A percentile compares a stretch with the other conserved stretches of the same genome.
phyloP scores from a whole-genome alignment of 805 yeast genomes.

The Brettanomyces sp. region DNA sequence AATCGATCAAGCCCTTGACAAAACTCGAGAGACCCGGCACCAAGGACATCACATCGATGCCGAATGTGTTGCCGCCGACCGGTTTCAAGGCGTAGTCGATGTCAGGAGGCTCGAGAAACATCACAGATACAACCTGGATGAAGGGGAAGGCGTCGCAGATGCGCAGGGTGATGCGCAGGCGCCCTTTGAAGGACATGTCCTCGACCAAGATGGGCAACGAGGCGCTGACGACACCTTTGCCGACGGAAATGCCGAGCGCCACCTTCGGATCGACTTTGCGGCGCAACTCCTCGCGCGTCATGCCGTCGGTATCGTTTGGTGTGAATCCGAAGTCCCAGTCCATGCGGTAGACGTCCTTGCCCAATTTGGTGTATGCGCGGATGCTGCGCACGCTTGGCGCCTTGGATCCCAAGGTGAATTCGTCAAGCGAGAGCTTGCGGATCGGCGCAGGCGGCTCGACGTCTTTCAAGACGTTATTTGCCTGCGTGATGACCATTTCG shows the following conservation, averaged over 20 bases:
- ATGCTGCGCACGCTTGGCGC: constrained; percentile 69
- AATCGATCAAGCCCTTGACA: constrained; percentile 60
- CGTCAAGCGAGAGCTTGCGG: constrained; percentile 62
- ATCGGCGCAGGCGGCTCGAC: constrained; percentile 80
- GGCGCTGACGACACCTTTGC: constrained; percentile 73
- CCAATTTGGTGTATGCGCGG: constrained; percentile 63
- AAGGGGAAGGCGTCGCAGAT: constrained; percentile 68
- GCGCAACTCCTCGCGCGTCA: constrained; percentile 68
- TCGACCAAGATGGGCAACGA: constrained; percentile 71
- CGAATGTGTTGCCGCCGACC: constrained; percentile 83
- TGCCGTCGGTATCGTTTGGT: constrained; percentile 74
- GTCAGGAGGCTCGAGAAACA: constrained; percentile 67
- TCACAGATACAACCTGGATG: constrained; percentile 60
- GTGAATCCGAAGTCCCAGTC: constrained; percentile 77
- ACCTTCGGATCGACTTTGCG: constrained; percentile 72
- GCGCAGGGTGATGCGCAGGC: constrained; percentile 54
- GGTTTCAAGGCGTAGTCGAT: constrained; percentile 78
- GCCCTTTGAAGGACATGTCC: constrained; percentile 68
- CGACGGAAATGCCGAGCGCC: constrained; percentile 70
- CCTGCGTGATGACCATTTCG: constrained; percentile 60
- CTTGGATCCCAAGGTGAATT: constrained; percentile 73
- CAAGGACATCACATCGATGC: constrained; percentile 75
- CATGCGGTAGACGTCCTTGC: constrained; percentile 64
- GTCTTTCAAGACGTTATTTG: constrained; percentile 59
- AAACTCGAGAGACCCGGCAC: constrained; percentile 71